Evolutionary conservation across 331 rosid genomes (phyloP).

Genomic region (Cydonia oblonga): DNA sequence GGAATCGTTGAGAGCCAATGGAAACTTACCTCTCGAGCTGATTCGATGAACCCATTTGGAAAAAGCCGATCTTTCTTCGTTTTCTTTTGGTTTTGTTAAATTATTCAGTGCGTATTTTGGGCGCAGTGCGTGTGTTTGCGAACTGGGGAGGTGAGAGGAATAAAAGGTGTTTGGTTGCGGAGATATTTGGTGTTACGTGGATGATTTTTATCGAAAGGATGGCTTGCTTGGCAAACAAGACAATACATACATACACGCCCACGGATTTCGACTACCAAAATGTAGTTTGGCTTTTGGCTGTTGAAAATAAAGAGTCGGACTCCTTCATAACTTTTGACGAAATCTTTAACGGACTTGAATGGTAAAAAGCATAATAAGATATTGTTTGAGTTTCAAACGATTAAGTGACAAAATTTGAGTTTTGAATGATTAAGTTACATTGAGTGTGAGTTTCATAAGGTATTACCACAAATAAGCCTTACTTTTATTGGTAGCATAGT

Average conservation of each 20-base stretch:
- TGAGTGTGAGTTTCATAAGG: too few relatives aligned
- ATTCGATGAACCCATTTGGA: neutral
- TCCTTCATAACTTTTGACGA: neutral
- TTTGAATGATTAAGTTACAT: too few relatives aligned
- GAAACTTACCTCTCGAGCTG: neutral
- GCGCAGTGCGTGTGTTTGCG: neutral
- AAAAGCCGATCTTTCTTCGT: neutral
- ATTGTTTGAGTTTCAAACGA: too few relatives aligned
- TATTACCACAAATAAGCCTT: too few relatives aligned
- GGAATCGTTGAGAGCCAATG: neutral
- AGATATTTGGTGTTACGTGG: constrained; percentile 5
- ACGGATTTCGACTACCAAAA: neutral
- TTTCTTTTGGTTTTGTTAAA: neutral
- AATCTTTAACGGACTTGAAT: too few relatives aligned
- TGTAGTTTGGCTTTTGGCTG: too few relatives aligned
- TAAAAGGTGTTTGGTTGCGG: neutral
- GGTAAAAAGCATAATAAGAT: too few relatives aligned
- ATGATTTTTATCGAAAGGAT: neutral
- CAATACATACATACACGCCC: neutral
- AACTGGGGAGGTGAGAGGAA: neutral
- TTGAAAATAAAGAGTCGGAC: too few relatives aligned
- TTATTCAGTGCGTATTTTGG: neutral
- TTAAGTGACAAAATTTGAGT: too few relatives aligned
- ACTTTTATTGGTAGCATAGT: too few relatives aligned
- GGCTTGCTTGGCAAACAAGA: constrained; percentile 21